A percentile compares a stretch with the other conserved stretches of the same genome.
phyloP scores from a whole-genome alignment of 768 basidiomycete genomes.

The Podaxis carcinomalis region DNA sequence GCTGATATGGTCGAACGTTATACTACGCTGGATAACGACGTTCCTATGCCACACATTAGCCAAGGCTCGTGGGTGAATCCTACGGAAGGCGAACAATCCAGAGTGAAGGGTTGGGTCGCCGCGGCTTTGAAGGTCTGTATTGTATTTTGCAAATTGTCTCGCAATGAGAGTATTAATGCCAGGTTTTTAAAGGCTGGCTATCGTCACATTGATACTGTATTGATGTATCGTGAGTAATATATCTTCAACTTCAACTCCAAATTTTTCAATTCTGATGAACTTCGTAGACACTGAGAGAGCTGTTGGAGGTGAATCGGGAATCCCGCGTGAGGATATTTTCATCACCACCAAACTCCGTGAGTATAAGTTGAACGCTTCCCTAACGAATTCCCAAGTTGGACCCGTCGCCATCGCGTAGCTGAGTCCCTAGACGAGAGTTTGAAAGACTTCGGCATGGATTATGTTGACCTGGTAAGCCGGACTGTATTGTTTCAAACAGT shows the following conservation, averaged over 20 bases:
- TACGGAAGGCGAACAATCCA: neutral
- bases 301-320: conserved; percentile 42
- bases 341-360: conserved; percentile 46
- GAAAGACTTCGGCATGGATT: conserved; percentile 33
- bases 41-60: neutral
- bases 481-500: neutral
- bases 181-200: conserved; percentile 28
- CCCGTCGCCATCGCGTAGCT: conserved; percentile 30
- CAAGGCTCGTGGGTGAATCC: neutral
- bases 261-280: neutral
- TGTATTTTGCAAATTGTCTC: neutral
- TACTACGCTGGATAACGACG: neutral
- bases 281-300: conserved; percentile 29
- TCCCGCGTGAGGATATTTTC: conserved; percentile 44
- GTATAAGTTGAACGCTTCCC: conserved; percentile 2
- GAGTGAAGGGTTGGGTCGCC: neutral
- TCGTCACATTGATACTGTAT: conserved; percentile 39
- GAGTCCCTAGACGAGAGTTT: conserved; percentile 39
- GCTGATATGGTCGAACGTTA: neutral
- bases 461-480: conserved; percentile 36
- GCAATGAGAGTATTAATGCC: neutral
- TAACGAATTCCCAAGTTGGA: conserved; percentile 24
- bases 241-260: neutral
- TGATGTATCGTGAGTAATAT: conserved; percentile 23
- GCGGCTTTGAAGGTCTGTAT: conserved; percentile 32